phyloP scores from a whole-genome alignment of 2,329 filamentous ascomycete species.

The Trichophyton simii region DNA sequence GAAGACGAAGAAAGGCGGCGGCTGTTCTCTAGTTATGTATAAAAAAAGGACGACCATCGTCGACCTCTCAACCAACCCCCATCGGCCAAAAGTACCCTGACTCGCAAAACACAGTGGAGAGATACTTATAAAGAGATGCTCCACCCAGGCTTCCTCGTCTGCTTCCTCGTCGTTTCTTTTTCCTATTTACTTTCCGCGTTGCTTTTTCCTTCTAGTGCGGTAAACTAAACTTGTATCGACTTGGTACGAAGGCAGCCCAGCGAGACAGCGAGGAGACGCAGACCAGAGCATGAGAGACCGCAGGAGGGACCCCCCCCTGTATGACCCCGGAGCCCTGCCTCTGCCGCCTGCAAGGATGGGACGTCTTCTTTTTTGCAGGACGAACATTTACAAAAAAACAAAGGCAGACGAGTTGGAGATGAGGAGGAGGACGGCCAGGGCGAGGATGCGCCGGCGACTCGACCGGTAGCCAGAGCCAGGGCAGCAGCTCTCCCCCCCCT shows the following conservation, averaged over 20 bases:
- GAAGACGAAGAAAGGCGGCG: neutral
- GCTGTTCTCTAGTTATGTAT: neutral
- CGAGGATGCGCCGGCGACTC: neutral
- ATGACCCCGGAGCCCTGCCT: neutral
- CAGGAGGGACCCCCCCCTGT: neutral
- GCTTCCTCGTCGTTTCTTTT: too few species aligned
- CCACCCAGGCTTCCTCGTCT: neutral
- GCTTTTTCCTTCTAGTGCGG: neutral
- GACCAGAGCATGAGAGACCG: neutral
- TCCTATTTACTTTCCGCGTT: too few species aligned
- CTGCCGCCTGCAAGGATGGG: neutral
- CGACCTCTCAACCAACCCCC: too few species aligned
- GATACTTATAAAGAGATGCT: neutral
- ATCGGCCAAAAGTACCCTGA: constrained; percentile 1
- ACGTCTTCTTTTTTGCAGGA: neutral
- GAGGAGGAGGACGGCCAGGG: too few species aligned
- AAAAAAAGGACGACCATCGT: neutral
- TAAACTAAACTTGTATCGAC: neutral
- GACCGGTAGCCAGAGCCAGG: neutral
- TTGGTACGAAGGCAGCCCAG: neutral
- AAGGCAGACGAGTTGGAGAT: too few species aligned
- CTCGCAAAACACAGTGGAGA: constrained; percentile 1
- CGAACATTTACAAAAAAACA: neutral
- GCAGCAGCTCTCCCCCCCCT: neutral
- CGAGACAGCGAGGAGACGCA: neutral